Conservation (phyloP, 2,329 filamentous ascomycete genomes). For the Neobulgaria alba region DNA sequence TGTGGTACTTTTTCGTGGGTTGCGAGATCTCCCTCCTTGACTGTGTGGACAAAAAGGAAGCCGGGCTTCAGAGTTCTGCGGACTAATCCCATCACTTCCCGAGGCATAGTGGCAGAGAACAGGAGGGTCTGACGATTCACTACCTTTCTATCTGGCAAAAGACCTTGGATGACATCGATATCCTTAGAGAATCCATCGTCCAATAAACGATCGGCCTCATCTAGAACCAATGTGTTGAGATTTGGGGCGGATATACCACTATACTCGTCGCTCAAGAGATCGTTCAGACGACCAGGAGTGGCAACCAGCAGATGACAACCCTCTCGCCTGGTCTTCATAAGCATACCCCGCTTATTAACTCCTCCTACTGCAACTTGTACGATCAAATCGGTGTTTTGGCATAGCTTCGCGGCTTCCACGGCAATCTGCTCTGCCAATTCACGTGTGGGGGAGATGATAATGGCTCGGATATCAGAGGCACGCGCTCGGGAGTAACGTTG, state of each 20-base stretch:
- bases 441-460: constrained; percentile 72
- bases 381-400: constrained; percentile 29
- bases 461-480: constrained; percentile 56
- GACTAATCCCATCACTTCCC: constrained; percentile 73
- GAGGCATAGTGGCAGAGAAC: constrained; percentile 88
- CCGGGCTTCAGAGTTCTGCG: constrained; percentile 64
- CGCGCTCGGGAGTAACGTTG: constrained; percentile 29
- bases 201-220: constrained; percentile 97
- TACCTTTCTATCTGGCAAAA: constrained; percentile 54
- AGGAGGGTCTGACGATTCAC: constrained; percentile 82
- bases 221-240: constrained; percentile 85
- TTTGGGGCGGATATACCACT: constrained; percentile 37
- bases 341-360: constrained; percentile 55
- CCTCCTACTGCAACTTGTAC: constrained; percentile 82
- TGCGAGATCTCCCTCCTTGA: constrained; percentile 69
- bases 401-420: constrained; percentile 54
- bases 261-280: constrained; percentile 56
- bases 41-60: constrained; percentile 84
- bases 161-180: constrained; percentile 48
- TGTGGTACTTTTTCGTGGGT: constrained; percentile 85
- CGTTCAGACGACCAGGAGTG: constrained; percentile 80
- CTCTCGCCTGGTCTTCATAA: constrained; percentile 38
- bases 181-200: constrained; percentile 77
- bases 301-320: constrained; percentile 88
- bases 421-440: constrained; percentile 77